Percentiles rank a stretch among this genome's conserved stretches.
These are phyloP conservation scores for Xerocomus potaroensis DNA, from an alignment of 768 basidiomycete genomes.

Conservation along the genomic window DNA sequence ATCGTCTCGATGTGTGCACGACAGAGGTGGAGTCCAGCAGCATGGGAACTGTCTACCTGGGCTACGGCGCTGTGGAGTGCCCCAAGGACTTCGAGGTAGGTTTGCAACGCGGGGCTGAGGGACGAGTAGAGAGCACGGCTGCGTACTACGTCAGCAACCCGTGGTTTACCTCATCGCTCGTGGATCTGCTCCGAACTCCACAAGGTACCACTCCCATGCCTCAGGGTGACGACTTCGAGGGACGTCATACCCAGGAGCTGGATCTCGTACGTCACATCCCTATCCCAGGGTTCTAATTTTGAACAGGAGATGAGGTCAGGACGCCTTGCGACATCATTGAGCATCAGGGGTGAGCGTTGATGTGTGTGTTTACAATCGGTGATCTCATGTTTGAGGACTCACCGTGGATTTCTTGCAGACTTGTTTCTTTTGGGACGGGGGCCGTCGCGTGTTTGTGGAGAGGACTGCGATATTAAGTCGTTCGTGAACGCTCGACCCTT, in stretches of 20 bases:
- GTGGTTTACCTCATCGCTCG: background rate
- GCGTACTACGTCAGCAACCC: conserved; percentile 6
- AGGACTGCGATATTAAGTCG: conserved; percentile 70
- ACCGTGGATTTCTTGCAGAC: conserved; percentile 76
- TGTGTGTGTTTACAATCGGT: background rate
- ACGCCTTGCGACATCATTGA: conserved; percentile 59
- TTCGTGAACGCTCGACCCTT: conserved; percentile 62
- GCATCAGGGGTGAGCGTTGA: conserved; percentile 42
- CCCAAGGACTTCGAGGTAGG: conserved; percentile 67
- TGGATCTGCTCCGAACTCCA: conserved; percentile 69
- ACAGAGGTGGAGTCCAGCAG: conserved; percentile 65
- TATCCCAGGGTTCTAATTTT: conserved; percentile 76
- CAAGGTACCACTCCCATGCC: conserved; percentile 73
- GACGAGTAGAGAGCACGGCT: conserved; percentile 85
- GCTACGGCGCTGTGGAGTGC: conserved; percentile 76
- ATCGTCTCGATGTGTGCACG: conserved; percentile 63
- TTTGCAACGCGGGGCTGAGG: conserved; percentile 68
- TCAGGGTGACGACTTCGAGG: conserved; percentile 69
- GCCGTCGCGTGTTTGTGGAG: conserved; percentile 84
- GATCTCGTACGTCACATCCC: conserved; percentile 77
- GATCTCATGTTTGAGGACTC: conserved; percentile 21
- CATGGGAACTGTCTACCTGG: conserved; percentile 71
- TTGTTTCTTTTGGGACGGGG: conserved; percentile 63
- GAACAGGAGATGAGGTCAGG: conserved; percentile 64
- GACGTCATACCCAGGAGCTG: conserved; percentile 81